Evolutionary conservation across 192 early-diverging fungal genomes (phyloP), one percentile per base, ranked within the genome.

Genomic region (Coemansia brasiliensis): DNA sequence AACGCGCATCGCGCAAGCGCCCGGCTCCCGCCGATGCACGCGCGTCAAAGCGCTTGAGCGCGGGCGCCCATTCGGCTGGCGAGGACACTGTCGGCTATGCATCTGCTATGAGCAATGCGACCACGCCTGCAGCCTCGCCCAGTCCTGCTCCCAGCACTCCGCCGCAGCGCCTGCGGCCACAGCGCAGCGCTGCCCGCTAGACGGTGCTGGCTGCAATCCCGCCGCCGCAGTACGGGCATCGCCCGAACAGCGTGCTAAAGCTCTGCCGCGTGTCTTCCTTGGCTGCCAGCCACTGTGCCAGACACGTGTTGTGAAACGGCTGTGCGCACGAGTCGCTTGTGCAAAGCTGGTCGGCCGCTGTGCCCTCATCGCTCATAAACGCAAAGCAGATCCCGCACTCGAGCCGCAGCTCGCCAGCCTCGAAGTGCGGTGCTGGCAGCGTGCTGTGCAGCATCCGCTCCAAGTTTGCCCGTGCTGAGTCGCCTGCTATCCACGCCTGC

Each of bases 21-120:
- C 20, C 46, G 1, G 49, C 22, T 17, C 25, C 24, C 20, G 74
- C 71, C 48, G 68, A 65, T 20, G 73, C 73, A 55, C 61, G 77
- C 8, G 15, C 54, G 5, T 64, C 67, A 51, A 60, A 63, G 56
- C 55, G 61, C 35, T 25, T 50, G 35, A 77, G 64, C 61, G 45
- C 51, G 0, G 68, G 65, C 43, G 46, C 71, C 1, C 45, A 61
- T 38, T 74, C 72, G 21, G 66, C 77, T 0, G 72, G 71, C 63
- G 77, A 80, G 13, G 77, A 75, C 44, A 75, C 72, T 10, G 56
- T 65, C n/a, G 77, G 60, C 15, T 82, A 81, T 49, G 63, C 74
- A 45, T 85, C 83, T 16, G 73, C 67, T 0, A 53, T 39, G 40
- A 75, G 72, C 66, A 61, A 65, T 35, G 61, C 57, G 27, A 54